A percentile compares a stretch with the other conserved stretches of the same genome.
Evolutionary conservation across 2,329 filamentous ascomycete species (phyloP).

Genomic region (Aspergillus sp.): DNA sequence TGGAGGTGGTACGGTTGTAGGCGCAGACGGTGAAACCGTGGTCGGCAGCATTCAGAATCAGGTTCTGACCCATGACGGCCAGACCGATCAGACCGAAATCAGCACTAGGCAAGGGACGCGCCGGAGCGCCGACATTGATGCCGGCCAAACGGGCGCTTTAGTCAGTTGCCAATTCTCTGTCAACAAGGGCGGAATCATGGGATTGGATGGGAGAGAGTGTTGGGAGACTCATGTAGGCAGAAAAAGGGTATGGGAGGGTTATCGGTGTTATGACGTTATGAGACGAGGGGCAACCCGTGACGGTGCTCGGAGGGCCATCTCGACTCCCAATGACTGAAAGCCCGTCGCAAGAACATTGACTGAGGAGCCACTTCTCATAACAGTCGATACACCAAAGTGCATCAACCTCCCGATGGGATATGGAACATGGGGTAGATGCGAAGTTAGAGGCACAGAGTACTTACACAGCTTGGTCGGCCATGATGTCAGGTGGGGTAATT

Average conservation of each 20-base stretch:
- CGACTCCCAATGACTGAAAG: no score
- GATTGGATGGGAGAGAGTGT: conserved; percentile 3
- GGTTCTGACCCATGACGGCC: conserved; percentile 86
- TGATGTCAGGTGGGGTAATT: conserved; percentile 26
- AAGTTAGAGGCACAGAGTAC: conserved; percentile 22
- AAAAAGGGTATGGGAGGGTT: not conserved
- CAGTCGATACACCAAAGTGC: no score
- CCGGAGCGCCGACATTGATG: conserved; percentile 67
- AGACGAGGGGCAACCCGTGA: not conserved
- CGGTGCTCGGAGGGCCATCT: not conserved
- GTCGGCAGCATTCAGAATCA: conserved; percentile 87
- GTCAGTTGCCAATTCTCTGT: conserved; percentile 42
- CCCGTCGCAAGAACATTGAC: no score
- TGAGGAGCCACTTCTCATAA: no score
- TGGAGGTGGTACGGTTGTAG: conserved; percentile 97
- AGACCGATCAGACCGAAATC: conserved; percentile 91
- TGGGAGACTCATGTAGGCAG: not conserved
- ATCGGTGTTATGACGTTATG: not conserved
- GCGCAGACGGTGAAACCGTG: conserved; percentile 95
- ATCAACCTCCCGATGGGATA: not conserved
- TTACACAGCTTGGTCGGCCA: conserved; percentile 48
- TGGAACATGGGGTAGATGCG: conserved; percentile 7
- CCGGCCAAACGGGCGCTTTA: conserved; percentile 71
- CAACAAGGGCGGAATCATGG: conserved; percentile 21
- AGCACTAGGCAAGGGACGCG: conserved; percentile 60